Conservation (phyloP, 352 stramenopile species). For the Pythium vanterpoolii region DNA sequence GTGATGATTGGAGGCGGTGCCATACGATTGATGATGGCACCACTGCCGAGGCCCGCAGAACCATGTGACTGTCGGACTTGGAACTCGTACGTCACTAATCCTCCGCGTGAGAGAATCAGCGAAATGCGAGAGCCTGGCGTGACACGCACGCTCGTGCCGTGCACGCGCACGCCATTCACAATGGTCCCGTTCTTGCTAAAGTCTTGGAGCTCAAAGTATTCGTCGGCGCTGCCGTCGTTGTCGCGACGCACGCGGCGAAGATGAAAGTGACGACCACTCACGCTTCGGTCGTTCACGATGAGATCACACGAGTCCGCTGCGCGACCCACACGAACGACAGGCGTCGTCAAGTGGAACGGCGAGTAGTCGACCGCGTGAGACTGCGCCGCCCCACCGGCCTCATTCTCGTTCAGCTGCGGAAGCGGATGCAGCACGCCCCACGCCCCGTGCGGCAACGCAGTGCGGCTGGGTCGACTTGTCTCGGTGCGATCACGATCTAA, state of each 20-base stretch:
- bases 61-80: conserved; percentile 42
- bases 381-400: conserved; percentile 27
- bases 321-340: conserved; percentile 73
- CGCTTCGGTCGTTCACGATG: conserved; percentile 85
- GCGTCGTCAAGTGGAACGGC: conserved; percentile 65
- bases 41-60: background rate
- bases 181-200: conserved; percentile 90
- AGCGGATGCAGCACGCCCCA: conserved; percentile 75
- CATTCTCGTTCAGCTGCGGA: conserved; percentile 66
- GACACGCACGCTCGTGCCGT: conserved; percentile 72
- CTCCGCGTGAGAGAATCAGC: conserved; percentile 79
- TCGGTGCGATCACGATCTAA: conserved; percentile 16
- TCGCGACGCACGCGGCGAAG: conserved; percentile 64
- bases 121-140: conserved; percentile 75
- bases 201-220: conserved; percentile 82
- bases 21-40: conserved; percentile 8
- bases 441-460: conserved; percentile 45
- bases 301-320: conserved; percentile 84
- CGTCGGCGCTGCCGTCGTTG: conserved; percentile 35
- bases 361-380: conserved; percentile 34
- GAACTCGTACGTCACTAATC: conserved; percentile 86
- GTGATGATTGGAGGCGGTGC: conserved; percentile 58
- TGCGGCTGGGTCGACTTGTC: background rate
- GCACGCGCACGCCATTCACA: conserved; percentile 83
- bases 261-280: conserved; percentile 85